A percentile compares a stretch with the other conserved stretches of the same genome.
Evolutionary conservation across 2,329 filamentous ascomycete species (phyloP).

Genomic region (Venturia effusa): DNA sequence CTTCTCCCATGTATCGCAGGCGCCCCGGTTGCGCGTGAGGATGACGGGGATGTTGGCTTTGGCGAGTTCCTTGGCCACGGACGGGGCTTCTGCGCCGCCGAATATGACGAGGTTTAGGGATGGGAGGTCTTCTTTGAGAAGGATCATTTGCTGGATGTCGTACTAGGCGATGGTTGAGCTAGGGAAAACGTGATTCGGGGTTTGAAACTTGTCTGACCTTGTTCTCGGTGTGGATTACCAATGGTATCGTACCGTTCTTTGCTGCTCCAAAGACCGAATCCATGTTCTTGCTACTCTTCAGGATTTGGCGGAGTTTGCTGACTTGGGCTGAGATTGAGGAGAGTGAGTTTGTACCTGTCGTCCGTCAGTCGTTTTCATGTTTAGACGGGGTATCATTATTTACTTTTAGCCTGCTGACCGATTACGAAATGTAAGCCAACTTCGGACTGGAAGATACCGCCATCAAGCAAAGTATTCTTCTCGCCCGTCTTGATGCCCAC

Average conservation of each 20-base stretch:
- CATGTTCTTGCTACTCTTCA: conserved; percentile 25
- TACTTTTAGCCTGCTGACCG: conserved; percentile 25
- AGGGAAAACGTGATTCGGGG: not conserved
- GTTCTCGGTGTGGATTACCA: conserved; percentile 31
- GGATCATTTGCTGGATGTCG: conserved; percentile 48
- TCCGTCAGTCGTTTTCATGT: not conserved
- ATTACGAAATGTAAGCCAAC: conserved; percentile 42
- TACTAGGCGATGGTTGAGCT: conserved; percentile 26
- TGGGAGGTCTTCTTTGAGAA: conserved; percentile 42
- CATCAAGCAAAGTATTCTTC: conserved; percentile 34
- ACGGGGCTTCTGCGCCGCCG: conserved; percentile 52
- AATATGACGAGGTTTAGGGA: conserved; percentile 39
- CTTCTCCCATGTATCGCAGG: conserved; percentile 49
- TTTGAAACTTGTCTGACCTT: conserved; percentile 19
- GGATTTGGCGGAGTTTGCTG: conserved; percentile 26
- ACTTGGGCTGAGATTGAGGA: conserved; percentile 20
- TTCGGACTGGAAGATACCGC: conserved; percentile 42
- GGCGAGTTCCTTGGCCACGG: conserved; percentile 49
- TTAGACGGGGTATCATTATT: conserved; percentile 12
- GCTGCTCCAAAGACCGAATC: conserved; percentile 29
- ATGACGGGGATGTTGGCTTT: conserved; percentile 48
- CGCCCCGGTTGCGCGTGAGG: conserved; percentile 25
- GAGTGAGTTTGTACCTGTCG: not conserved
- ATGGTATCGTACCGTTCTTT: conserved; percentile 27
- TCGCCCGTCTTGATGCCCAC: conserved; percentile 47